phyloP scores from a whole-genome alignment of 2,329 filamentous ascomycete species.

The Fusarium pininemorale region DNA sequence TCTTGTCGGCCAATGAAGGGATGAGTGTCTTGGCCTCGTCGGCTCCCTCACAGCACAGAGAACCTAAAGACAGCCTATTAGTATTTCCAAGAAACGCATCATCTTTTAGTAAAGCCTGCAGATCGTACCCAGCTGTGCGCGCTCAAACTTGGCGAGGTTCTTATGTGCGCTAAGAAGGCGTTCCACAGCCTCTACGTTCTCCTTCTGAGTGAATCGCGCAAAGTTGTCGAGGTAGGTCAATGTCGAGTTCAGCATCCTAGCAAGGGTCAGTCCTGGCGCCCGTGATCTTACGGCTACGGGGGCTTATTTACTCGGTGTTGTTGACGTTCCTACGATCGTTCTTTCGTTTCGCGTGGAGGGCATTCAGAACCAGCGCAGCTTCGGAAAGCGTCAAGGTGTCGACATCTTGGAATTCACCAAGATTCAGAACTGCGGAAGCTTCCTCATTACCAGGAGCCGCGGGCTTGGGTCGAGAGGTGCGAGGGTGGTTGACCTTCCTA shows the following conservation, averaged over 20 bases:
- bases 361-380: constrained; percentile 90
- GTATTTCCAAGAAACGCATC: background rate
- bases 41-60: constrained; percentile 88
- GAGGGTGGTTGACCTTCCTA: constrained; percentile 36
- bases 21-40: constrained; percentile 98
- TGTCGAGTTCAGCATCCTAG: constrained; percentile 83
- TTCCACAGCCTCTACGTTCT: constrained; percentile 94
- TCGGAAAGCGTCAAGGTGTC: constrained; percentile 93
- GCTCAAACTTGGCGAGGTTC: constrained; percentile 89
- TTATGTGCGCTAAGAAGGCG: constrained; percentile 81
- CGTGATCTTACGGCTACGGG: background rate
- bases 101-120: background rate
- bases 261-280: constrained; percentile 12
- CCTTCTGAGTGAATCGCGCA: constrained; percentile 93
- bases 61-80: constrained; percentile 65
- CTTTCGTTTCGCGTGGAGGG: constrained; percentile 81
- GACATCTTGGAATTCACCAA: constrained; percentile 93
- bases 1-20: constrained; percentile 88
- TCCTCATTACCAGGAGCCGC: constrained; percentile 83
- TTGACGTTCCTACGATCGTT: constrained; percentile 84
- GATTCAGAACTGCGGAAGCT: constrained; percentile 79
- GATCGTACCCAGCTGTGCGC: constrained; percentile 82
- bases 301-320: constrained; percentile 74
- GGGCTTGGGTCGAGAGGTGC: constrained; percentile 73
- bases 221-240: constrained; percentile 94